Evolutionary conservation across 108 stramenopile genomes (phyloP), one percentile per base, ranked within the genome.

Genomic region (Aurantiochytrium sp.): DNA sequence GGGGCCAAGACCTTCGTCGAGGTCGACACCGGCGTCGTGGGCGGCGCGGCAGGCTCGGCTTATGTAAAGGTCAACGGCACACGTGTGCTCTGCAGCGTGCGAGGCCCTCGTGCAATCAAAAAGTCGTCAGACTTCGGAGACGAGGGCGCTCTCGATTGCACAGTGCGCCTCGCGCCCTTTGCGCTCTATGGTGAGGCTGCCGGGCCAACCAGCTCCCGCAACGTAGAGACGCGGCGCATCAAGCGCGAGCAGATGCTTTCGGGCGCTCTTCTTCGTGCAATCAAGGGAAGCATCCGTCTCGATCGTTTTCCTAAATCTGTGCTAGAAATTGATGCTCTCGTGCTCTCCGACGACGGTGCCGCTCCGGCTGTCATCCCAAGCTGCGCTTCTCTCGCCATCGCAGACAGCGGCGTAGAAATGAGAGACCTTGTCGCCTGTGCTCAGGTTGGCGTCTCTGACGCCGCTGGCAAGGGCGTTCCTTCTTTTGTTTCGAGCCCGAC

Each of bases 361-460:
- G 76, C 76, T 12, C 76, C 6, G n/a, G n/a, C 49, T 16, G 76
- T 28, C 3, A 23, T 53, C 23, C n/a, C 28, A 12, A 21, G 43
- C 1, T 47, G 49, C 25, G 76, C 76, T 12, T 83, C 76, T 14
- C 51, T 83, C 3, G 76, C 76, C 16, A 25, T 83, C 12, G 76
- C 76, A 16, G 76, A 83, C 76, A 83, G 76, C 51, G 76, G 76
- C 51, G 76, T 83, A 23, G 76, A 83, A 53, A 23, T 83, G 0
- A n/a, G 8, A 18, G 76, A 83, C 23, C 76, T 83, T 12, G 76
- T 83, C 6, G 51, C 76, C 23, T 53, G 76, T 45, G 45, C 76
- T 23, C 19, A 23, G 12, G 76, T 83, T 1, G 76, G 49, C 6
- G 76, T 83, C 49, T 14, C 49, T 12, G 64, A 42, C 76, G 12